These are phyloP conservation scores for Moesziomyces sp. DNA, from an alignment of 1,284 basidiomycete species.

Conservation along the genomic window DNA sequence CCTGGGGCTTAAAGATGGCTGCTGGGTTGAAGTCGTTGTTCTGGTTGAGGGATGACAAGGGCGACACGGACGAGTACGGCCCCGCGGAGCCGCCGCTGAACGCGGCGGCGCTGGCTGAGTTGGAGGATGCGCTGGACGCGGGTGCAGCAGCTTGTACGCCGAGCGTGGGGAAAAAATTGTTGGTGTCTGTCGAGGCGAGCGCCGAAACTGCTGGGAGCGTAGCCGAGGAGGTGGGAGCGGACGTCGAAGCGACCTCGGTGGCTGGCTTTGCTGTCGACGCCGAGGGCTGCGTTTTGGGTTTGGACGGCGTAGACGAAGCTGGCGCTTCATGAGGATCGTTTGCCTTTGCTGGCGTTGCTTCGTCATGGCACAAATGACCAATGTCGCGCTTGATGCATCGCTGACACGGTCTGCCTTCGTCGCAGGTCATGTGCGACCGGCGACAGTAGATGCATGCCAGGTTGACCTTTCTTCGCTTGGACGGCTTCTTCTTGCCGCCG, in stretches of 20 bases:
- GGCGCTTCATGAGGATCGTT: slow-evolving; percentile 4
- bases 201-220: neutral
- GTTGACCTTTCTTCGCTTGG: slow-evolving; percentile 61
- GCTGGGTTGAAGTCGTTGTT: slow-evolving; percentile 18
- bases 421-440: slow-evolving; percentile 78
- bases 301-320: neutral
- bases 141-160: slow-evolving; percentile 7
- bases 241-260: neutral
- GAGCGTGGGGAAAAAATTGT: slow-evolving; percentile 31
- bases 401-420: slow-evolving; percentile 68
- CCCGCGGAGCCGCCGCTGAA: slow-evolving; percentile 24
- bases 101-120: neutral
- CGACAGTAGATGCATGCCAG: slow-evolving; percentile 89
- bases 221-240: neutral
- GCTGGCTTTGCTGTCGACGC: slow-evolving; percentile 1
- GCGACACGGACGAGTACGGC: slow-evolving; percentile 36
- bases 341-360: slow-evolving; percentile 36
- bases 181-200: slow-evolving; percentile 1
- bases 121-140: neutral
- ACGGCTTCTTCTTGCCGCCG: slow-evolving; percentile 39
- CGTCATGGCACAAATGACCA: slow-evolving; percentile 68
- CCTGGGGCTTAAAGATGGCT: slow-evolving; percentile 40
- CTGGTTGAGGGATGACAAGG: slow-evolving; percentile 32
- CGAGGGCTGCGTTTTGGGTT: neutral
- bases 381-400: slow-evolving; percentile 70